Base-by-base conservation (phyloP, 2,329 filamentous ascomycete genomes). In the Ophiocordyceps camponoti-floridani region DNA sequence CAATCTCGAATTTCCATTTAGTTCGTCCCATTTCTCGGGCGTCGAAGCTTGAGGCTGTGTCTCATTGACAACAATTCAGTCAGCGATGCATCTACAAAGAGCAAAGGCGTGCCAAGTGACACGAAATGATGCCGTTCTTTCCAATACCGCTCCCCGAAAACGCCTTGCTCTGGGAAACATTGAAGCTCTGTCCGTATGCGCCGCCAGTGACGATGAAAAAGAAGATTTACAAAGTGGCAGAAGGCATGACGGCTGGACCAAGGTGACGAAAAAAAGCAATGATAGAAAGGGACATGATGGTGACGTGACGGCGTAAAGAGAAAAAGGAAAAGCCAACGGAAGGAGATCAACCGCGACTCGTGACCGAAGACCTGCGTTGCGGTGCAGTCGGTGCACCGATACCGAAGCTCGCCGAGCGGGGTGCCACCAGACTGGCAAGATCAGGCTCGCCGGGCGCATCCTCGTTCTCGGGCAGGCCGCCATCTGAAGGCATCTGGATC, bases 401-500 rank as follows among this genome's bases (percentile, higher is more conserved):
- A 42, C 63, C 63, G 48, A 72, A 72, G 31, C 62, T 70, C 8
- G 68, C 66, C 3, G 68, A 66, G 46, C 68, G 59, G 31, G 63
- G 54, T 10, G 62, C 61, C 13, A 56, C 61, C 50, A 64, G 56
- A 45, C 63, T 54, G 18, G 62, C 61, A 4, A 65, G 51, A 48
- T 79, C 75, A 4, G 67, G 64, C 53, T 79, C 75, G n/a, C 73
- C 74, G 2, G 68, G 66, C 2, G 73, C 74, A 51, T 77, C 74
- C 47, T 75, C 73, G 18, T 62, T 59, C 27, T 73, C 68, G 8
- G 65, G 48, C 10, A 64, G 50, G 11, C 63, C 67, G 4, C 63
- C 65, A 0, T 72, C 67, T 0, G 69, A 63, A 23, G 75, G 59
- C 50, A 62, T 71, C 56, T 78, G 75, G 13, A 69, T 66, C 3